Base-by-base conservation (phyloP, 2,329 filamentous ascomycete genomes). In the Coniochaeta hoffmannii region DNA sequence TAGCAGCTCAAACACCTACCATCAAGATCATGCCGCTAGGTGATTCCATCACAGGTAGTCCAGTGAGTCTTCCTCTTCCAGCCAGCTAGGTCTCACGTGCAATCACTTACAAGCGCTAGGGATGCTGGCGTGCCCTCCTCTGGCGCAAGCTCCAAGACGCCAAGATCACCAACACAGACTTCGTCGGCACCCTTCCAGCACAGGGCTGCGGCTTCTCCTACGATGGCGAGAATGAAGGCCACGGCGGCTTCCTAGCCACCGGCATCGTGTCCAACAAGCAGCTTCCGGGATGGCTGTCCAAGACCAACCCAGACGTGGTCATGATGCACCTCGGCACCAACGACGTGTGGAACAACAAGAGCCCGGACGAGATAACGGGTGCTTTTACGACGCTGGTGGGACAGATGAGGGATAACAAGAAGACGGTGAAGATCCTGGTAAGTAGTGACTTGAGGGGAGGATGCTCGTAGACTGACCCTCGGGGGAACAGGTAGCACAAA, bases 221-320 rank as follows among this genome's bases (percentile, higher is more conserved):
- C 55, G 74, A 76, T 56, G 69, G 69, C 44, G 68, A 73, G 38
- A 73, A 76, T 57, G 73, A 78, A 60, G 74, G 73, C 31, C 73
- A 76, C 58, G 66, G 72, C 2, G 73, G 74, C 5, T 68, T 65
- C 28, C 66, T 69, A 1, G 73, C 71, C 15, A 70, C 68, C 12
- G 67, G 69, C 31, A 73, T 72, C 50, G 71, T 68, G 3, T 61
- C 63, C 19, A 64, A 72, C 31, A 69, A 70, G 30, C 65, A 69
- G 51, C 68, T 76, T 3, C 64, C 65, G 0, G 63, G 60, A 17
- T 76, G 73, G 73, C 64, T 77, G 10, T 58, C 65, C 3, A 57
- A 63, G 24, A 66, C 71, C 10, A 65, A 67, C 2, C 71, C 73
- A 0, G 72, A 76, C 57, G 64, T 76, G n/a, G 68, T 76, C 46